phyloP scores from a whole-genome alignment of 495 filamentous ascomycete species.

The Sporormia fimetaria region DNA sequence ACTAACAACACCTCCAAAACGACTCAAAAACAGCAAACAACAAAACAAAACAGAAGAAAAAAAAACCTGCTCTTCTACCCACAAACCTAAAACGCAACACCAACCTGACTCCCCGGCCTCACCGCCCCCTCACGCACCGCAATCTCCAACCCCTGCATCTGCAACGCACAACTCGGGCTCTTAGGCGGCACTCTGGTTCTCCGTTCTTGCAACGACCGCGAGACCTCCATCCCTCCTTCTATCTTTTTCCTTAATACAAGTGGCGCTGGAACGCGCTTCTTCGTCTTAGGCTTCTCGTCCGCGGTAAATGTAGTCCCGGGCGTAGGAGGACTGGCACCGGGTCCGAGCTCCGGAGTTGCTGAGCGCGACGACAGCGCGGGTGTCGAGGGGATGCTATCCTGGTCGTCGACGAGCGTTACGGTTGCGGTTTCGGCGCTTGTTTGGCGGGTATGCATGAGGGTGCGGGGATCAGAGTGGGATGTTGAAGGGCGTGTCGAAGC shows the following conservation, averaged over 20 bases:
- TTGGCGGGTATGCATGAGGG: constrained; percentile 17
- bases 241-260: constrained; percentile 13
- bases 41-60: no score
- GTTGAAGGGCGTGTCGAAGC: constrained; percentile 8
- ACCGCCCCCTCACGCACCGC: neutral
- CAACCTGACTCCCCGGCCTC: constrained; percentile 14
- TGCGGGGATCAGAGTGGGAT: constrained; percentile 10
- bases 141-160: constrained; percentile 18
- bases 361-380: constrained; percentile 13
- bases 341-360: neutral
- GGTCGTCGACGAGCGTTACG: constrained; percentile 17
- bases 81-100: constrained; percentile 18
- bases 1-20: no score
- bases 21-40: neutral
- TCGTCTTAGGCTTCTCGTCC: constrained; percentile 13
- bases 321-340: neutral
- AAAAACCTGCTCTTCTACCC: neutral
- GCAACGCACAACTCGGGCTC: constrained; percentile 18
- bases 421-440: constrained; percentile 14
- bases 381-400: constrained; percentile 4
- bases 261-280: constrained; percentile 11
- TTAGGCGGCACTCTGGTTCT: constrained; percentile 6
- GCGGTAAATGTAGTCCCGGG: constrained; percentile 4
- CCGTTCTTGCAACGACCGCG: constrained; percentile 8
- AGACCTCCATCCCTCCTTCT: constrained; percentile 10